Conservation (phyloP, 306 rosid genomes). For the Medicago ruthenica region DNA sequence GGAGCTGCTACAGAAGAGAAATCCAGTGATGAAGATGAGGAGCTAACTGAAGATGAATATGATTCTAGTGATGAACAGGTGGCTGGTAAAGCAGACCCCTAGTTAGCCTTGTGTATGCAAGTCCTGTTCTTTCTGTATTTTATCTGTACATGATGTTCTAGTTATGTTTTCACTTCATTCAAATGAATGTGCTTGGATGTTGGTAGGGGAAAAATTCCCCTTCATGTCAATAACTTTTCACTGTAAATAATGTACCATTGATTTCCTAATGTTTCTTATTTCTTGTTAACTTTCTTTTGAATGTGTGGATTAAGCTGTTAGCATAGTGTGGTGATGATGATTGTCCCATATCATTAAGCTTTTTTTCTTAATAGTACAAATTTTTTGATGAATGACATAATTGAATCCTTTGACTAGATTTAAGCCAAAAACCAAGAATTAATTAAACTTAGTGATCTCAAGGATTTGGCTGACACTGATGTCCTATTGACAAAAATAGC, state of each 20-base stretch:
- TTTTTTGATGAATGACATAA: too few species aligned
- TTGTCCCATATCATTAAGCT: neutral
- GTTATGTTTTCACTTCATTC: slow-evolving; percentile 54
- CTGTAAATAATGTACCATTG: slow-evolving; percentile 64
- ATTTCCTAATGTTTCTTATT: slow-evolving; percentile 45
- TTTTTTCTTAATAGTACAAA: neutral
- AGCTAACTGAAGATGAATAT: slow-evolving; percentile 58
- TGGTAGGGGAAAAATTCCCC: slow-evolving; percentile 54
- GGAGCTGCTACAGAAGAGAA: slow-evolving; percentile 58
- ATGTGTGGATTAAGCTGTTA: slow-evolving; percentile 13
- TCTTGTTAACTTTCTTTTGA: slow-evolving; percentile 8
- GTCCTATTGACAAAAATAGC: too few species aligned
- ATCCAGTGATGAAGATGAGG: slow-evolving; percentile 61
- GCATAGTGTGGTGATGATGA: neutral
- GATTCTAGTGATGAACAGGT: slow-evolving; percentile 65
- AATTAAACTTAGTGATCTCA: too few species aligned
- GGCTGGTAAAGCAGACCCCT: slow-evolving; percentile 64
- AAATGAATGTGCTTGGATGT: slow-evolving; percentile 54
- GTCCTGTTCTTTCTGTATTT: slow-evolving; percentile 31
- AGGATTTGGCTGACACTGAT: too few species aligned
- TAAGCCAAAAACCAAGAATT: too few species aligned
- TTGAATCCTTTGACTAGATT: too few species aligned
- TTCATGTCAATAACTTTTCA: slow-evolving; percentile 41
- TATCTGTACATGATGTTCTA: slow-evolving; percentile 53
- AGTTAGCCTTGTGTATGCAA: slow-evolving; percentile 40